These are phyloP conservation scores for Backusella mclennaniae DNA, from an alignment of 192 early-diverging fungal species.

Conservation along the genomic window DNA sequence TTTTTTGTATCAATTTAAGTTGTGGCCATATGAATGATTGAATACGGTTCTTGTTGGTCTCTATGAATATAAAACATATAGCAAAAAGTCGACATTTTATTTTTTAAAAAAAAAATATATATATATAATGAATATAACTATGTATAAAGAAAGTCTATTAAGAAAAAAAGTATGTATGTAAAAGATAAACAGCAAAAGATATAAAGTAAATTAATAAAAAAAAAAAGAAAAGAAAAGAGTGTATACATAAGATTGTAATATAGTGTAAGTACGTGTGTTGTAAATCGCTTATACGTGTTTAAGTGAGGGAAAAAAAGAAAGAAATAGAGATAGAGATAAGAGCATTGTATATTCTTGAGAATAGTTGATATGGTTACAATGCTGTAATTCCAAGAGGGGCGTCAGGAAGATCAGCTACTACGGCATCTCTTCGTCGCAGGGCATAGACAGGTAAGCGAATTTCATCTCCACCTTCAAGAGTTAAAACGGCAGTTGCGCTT, in stretches of 20 bases:
- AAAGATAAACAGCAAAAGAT: neutral
- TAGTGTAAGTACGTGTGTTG: neutral
- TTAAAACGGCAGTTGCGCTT: constrained; percentile 13
- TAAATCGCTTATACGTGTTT: neutral
- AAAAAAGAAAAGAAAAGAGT: neutral
- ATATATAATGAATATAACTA: neutral
- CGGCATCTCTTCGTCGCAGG: constrained; percentile 29
- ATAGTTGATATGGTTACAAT: neutral
- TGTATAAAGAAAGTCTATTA: constrained; percentile 4
- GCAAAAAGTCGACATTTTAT: neutral
- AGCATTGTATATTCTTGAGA: neutral
- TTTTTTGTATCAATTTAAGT: neutral
- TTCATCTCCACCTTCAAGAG: constrained; percentile 20
- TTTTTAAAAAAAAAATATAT: neutral
- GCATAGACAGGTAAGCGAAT: constrained; percentile 27
- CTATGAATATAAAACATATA: neutral
- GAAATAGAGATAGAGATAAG: neutral
- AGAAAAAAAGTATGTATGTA: neutral
- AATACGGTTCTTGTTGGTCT: neutral
- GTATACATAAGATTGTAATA: neutral
- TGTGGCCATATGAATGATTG: neutral
- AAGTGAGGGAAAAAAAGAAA: neutral
- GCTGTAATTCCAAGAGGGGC: constrained; percentile 19
- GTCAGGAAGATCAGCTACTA: constrained; percentile 29
- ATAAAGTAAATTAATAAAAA: neutral